A percentile compares a stretch with the other conserved stretches of the same genome.
Conservation (phyloP, 495 filamentous ascomycete species). For the Corynascus novoguineensis region DNA sequence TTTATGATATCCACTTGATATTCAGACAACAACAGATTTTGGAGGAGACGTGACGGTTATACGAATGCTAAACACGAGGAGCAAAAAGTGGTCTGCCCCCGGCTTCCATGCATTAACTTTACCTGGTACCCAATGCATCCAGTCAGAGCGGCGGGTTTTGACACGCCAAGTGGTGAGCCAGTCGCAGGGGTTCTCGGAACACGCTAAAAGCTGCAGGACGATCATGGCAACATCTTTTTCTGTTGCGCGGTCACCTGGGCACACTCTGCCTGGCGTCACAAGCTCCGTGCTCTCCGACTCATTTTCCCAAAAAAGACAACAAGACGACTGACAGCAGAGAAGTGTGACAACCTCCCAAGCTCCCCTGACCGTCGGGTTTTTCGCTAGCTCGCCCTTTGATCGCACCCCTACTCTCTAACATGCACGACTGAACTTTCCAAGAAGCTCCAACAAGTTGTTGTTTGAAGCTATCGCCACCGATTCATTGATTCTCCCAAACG, state of each 20-base stretch:
- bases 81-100: background rate
- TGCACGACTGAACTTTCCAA: too few species aligned
- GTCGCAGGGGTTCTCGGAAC: conserved; percentile 8
- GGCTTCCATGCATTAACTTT: background rate
- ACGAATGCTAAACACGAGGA: too few species aligned
- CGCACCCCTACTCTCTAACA: too few species aligned
- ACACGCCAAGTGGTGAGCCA: conserved; percentile 13
- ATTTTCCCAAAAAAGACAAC: background rate
- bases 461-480: background rate
- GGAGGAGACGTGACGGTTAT: too few species aligned
- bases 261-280: conserved; percentile 13
- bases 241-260: conserved; percentile 11
- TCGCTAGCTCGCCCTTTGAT: background rate
- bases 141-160: background rate
- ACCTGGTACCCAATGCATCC: conserved; percentile 1
- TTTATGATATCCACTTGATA: too few species aligned
- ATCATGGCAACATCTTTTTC: conserved; percentile 16
- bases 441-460: background rate
- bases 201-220: conserved; percentile 16
- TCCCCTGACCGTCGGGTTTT: background rate
- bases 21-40: too few species aligned
- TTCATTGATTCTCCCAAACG: background rate
- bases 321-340: background rate
- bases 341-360: background rate
- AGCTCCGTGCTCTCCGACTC: background rate